Conservation (phyloP, 768 basidiomycete genomes). For the Rhodocollybia butyracea region DNA sequence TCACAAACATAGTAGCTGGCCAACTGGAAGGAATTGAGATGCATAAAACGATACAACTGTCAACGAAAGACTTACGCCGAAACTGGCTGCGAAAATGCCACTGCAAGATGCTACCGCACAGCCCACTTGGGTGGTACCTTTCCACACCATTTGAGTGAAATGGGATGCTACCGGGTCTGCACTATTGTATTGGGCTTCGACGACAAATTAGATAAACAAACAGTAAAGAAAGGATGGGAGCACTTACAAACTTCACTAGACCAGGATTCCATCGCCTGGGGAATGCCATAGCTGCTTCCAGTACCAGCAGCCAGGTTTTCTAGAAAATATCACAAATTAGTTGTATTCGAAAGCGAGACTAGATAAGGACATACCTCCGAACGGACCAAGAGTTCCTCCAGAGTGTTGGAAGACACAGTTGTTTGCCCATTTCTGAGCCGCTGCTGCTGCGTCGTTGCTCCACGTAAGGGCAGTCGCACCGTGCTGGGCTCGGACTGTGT, state of each 20-base stretch:
- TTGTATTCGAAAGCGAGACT: neutral
- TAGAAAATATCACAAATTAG: constrained; percentile 18
- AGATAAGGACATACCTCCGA: constrained; percentile 46
- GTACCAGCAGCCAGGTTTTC: constrained; percentile 78
- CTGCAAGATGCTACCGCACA: constrained; percentile 57
- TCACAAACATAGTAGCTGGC: constrained; percentile 69
- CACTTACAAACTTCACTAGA: constrained; percentile 63
- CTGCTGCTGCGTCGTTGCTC: constrained; percentile 54
- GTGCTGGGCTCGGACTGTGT: constrained; percentile 57
- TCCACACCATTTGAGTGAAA: constrained; percentile 80
- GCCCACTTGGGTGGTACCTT: constrained; percentile 57
- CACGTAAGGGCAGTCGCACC: constrained; percentile 65
- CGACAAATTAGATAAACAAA: neutral
- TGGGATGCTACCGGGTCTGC: constrained; percentile 59
- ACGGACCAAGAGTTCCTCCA: constrained; percentile 57
- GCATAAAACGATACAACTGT: neutral
- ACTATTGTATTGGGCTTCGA: constrained; percentile 53
- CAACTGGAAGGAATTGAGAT: constrained; percentile 27
- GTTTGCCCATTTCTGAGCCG: constrained; percentile 69
- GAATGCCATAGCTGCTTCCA: constrained; percentile 47
- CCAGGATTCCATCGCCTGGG: constrained; percentile 55
- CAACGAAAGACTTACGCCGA: constrained; percentile 40
- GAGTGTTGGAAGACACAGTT: constrained; percentile 69
- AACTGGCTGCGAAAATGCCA: constrained; percentile 54
- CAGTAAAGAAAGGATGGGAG: neutral